Evolutionary conservation across 768 basidiomycete genomes (phyloP).

Genomic region (Leucosporidium yakuticum): DNA sequence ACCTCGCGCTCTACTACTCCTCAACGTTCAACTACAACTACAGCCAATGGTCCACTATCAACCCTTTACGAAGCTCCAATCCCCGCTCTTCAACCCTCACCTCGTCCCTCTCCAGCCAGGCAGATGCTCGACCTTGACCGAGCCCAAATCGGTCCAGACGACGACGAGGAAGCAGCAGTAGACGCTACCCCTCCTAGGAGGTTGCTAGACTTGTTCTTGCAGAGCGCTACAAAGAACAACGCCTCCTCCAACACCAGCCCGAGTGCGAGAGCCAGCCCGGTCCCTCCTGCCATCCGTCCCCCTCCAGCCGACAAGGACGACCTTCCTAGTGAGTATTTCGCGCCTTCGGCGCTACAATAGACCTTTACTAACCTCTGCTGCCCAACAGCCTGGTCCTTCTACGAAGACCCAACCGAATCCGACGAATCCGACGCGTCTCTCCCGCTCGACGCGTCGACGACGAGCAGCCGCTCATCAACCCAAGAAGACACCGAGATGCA

Average conservation of each 20-base stretch:
- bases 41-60: neutral
- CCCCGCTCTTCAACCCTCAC: neutral
- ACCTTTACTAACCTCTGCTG: neutral
- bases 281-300: neutral
- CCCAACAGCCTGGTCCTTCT: conserved; percentile 19
- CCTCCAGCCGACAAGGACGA: neutral
- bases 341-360: too few relatives aligned
- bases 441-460: neutral
- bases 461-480: too few relatives aligned
- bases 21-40: neutral
- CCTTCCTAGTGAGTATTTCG: neutral
- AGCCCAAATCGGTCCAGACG: too few relatives aligned
- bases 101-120: conserved; percentile 7
- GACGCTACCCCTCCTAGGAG: conserved; percentile 7
- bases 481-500: conserved; percentile 4
- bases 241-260: neutral
- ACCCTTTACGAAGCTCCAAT: conserved; percentile 14
- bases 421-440: neutral
- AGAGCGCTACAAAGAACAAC: conserved; percentile 2
- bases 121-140: conserved; percentile 1
- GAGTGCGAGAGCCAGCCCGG: neutral
- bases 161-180: neutral
- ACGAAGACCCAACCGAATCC: conserved; percentile 1
- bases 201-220: conserved; percentile 19
- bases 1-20: conserved; percentile 7